Conservation (phyloP, 2,329 filamentous ascomycete species). For the Cadophora malorum region DNA sequence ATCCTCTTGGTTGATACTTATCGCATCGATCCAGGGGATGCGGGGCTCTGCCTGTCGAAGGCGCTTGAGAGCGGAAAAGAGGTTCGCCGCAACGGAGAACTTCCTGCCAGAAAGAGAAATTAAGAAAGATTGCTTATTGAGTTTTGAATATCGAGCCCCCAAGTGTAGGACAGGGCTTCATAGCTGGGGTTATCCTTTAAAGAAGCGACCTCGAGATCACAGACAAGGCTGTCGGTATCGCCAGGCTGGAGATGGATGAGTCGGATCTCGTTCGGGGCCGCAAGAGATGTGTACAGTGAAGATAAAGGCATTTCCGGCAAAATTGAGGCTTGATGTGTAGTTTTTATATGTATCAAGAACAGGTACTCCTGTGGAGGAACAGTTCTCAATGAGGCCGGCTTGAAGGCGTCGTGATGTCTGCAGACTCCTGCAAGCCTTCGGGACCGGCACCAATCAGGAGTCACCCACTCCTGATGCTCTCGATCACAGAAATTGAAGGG, state of each 20-base stretch:
- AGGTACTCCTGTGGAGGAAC: background rate
- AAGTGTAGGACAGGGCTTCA: background rate
- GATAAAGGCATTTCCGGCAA: background rate
- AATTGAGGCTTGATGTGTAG: too few relatives aligned
- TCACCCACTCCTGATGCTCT: background rate
- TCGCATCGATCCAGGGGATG: constrained; percentile 39
- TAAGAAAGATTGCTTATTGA: background rate
- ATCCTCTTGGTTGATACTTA: constrained; percentile 40
- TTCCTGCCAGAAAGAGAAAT: background rate
- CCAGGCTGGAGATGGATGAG: background rate
- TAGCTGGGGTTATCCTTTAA: background rate
- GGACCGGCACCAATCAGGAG: background rate
- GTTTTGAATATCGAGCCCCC: background rate
- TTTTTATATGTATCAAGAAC: too few relatives aligned
- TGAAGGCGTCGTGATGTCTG: background rate
- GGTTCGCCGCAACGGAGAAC: background rate
- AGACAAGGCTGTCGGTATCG: background rate
- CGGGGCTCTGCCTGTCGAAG: background rate
- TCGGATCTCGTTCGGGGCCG: background rate
- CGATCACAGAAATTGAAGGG: background rate
- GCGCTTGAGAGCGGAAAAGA: background rate
- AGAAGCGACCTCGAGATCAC: background rate
- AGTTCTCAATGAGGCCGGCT: background rate
- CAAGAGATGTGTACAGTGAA: background rate
- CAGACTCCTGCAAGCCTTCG: background rate